These are phyloP conservation scores for Podospora pseudoanserina DNA, from an alignment of 495 filamentous ascomycete genomes.

Conservation along the genomic window DNA sequence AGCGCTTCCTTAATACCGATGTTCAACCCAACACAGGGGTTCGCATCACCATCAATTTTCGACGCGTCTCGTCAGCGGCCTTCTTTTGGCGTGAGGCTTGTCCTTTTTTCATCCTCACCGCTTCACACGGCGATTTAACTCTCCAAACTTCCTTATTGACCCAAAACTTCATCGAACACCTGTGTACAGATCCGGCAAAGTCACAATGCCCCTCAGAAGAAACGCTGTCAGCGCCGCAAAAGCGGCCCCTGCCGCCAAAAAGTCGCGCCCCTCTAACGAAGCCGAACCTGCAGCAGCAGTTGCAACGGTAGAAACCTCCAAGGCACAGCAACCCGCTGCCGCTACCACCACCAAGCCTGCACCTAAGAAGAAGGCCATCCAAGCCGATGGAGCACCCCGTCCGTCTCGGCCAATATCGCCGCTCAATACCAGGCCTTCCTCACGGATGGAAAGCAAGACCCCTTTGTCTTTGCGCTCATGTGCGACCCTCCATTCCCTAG, in stretches of 20 bases:
- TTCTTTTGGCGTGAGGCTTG: too few relatives aligned
- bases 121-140: too few relatives aligned
- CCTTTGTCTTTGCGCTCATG: constrained; percentile 33
- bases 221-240: neutral
- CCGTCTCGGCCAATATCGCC: constrained; percentile 41
- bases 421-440: constrained; percentile 25
- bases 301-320: neutral
- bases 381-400: constrained; percentile 39
- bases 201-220: constrained; percentile 20
- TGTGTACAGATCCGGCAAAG: neutral
- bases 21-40: too few relatives aligned
- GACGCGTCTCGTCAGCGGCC: too few relatives aligned
- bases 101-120: too few relatives aligned
- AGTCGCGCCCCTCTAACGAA: constrained; percentile 12
- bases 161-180: neutral
- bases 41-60: too few relatives aligned
- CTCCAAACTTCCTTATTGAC: neutral
- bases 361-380: neutral
- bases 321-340: neutral
- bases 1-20: too few relatives aligned
- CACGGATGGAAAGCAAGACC: constrained; percentile 26
- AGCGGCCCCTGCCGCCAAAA: constrained; percentile 11
- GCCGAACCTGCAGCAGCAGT: neutral
- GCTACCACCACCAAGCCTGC: neutral
- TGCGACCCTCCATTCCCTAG: constrained; percentile 29